These are phyloP conservation scores for Dioscorea alata DNA, from an alignment of 106 monocot genomes.

Conservation along the genomic window DNA sequence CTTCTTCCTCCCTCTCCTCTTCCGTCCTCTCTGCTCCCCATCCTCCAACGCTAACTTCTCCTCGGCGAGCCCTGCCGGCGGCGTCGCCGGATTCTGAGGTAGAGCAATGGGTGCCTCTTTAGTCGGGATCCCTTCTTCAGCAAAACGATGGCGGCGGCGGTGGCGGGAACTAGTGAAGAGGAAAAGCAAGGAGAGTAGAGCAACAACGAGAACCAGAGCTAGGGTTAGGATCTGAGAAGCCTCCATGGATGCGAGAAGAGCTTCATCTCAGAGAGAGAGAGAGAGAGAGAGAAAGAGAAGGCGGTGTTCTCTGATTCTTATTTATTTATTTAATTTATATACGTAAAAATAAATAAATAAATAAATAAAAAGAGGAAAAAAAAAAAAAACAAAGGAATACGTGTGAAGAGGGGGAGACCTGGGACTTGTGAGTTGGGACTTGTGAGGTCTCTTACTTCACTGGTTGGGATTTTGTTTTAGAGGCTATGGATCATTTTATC, in stretches of 20 bases:
- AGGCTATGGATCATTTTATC: too few species aligned
- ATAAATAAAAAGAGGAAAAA: too few species aligned
- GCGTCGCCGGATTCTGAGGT: neutral
- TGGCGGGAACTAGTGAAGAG: neutral
- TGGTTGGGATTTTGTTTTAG: too few species aligned
- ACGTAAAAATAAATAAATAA: too few species aligned
- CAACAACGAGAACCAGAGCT: neutral
- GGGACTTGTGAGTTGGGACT: neutral
- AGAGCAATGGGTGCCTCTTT: neutral
- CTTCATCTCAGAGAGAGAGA: neutral
- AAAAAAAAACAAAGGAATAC: neutral
- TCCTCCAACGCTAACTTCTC: neutral
- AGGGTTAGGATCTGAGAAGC: neutral
- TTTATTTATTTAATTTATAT: too few species aligned
- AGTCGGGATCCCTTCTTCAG: neutral
- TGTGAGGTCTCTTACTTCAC: too few species aligned
- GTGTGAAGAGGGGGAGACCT: neutral
- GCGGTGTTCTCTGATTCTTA: neutral
- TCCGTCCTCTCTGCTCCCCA: constrained; percentile 6
- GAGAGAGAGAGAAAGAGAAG: constrained; percentile 1
- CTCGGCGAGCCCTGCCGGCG: neutral
- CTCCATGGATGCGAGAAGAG: neutral
- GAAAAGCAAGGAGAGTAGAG: neutral
- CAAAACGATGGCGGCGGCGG: neutral
- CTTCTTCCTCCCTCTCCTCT: constrained; percentile 10